These are phyloP conservation scores for Cutaneotrichosporon dermatis DNA, from an alignment of 1,284 basidiomycete species.

Conservation along the genomic window DNA sequence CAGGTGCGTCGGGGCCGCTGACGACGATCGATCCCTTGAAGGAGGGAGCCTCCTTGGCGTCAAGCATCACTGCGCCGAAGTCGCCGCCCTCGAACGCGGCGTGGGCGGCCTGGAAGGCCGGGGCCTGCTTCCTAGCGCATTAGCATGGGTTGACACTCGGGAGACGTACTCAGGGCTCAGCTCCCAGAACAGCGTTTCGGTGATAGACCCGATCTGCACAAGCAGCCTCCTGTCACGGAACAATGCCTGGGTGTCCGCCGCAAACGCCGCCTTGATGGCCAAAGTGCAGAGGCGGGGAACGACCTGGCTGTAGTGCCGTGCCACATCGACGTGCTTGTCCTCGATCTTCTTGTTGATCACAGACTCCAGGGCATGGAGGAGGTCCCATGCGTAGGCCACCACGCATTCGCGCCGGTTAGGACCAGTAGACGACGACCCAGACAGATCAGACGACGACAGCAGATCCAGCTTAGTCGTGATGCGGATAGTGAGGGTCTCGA, in stretches of 20 bases:
- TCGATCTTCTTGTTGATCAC: conserved; percentile 65
- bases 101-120: conserved; percentile 57
- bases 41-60: conserved; percentile 37
- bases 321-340: conserved; percentile 62
- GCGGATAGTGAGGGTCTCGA: conserved; percentile 76
- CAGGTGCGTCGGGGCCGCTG: conserved; percentile 12
- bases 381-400: conserved; percentile 75
- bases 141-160: neutral
- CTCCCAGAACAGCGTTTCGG: conserved; percentile 65
- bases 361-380: conserved; percentile 65
- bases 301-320: conserved; percentile 70
- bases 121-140: conserved; percentile 52
- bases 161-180: conserved; percentile 59
- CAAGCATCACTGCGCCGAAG: conserved; percentile 56
- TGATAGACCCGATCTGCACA: conserved; percentile 59
- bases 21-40: neutral
- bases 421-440: neutral
- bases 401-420: conserved; percentile 54
- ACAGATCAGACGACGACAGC: conserved; percentile 32
- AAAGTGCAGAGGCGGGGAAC: conserved; percentile 67
- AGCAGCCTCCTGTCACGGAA: conserved; percentile 65
- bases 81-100: conserved; percentile 61
- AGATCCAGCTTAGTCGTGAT: conserved; percentile 75
- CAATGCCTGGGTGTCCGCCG: conserved; percentile 36
- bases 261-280: conserved; percentile 56